Evolutionary conservation across 2,329 filamentous ascomycete species (phyloP), one percentile per base, ranked within the genome.

Genomic region (Paraphoma chrysanthemicola): DNA sequence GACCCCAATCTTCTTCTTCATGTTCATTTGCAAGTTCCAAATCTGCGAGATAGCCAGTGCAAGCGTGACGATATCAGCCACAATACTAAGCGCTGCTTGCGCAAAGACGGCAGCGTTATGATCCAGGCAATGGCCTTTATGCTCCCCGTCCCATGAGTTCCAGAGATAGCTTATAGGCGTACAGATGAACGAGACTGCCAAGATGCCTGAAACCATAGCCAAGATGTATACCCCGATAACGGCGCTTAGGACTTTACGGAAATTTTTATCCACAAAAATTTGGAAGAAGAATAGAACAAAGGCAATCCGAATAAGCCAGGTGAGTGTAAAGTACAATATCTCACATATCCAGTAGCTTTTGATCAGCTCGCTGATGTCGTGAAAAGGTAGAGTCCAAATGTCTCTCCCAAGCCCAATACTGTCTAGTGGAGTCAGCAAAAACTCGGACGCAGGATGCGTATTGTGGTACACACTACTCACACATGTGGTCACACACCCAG

Each of bases 351-450:
- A 76, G 48, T 71, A 74, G 10, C 31, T 59, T 57, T 23, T 10
- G 5, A 50, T 33, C 16, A 41, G 33, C 16, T 30, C 4, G 23
- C 2, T 42, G 23, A 50, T 36, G 16, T 76, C 63, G 0, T 72
- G 64, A 0, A 69, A 59, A 0, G 71, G 56, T 3, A 85, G 55
- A 0, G 80, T 81, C 82, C 82, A 85, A 18, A 83, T 74, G 49
- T 85, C 82, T 11, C 67, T 75, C 3, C 82, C 81, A 8, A 83
- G 67, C 0, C 82, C 82, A 42, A 23, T 4, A n/a, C n/a, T n/a
- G n/a, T 10, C 16, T 44, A 4, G 9, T 6, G 16, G 12, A 23
- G 17, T 44, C 33, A 38, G 33, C n/a, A n/a, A n/a, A n/a, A n/a
- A n/a, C n/a, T n/a, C n/a, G n/a, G n/a, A n/a, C n/a, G n/a, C n/a